Conservation (phyloP, 805 yeast species). For the Wickerhamiella occidentalis region DNA sequence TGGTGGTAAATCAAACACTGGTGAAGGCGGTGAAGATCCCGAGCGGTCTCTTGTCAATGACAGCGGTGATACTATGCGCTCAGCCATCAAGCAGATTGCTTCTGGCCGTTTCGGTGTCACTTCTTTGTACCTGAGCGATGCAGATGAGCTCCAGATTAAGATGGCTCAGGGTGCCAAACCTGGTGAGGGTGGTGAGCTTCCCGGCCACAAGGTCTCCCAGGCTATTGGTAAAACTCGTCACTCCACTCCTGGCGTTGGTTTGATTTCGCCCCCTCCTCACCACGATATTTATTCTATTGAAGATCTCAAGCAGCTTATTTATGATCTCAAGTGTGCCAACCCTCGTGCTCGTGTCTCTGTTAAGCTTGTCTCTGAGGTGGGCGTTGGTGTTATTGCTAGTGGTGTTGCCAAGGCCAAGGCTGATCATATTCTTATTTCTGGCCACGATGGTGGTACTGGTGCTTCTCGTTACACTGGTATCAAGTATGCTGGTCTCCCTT, state of each 20-base stretch:
- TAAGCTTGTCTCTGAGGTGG: constrained; percentile 93
- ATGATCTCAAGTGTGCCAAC: constrained; percentile 91
- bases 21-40: constrained; percentile 99
- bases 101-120: constrained; percentile 98
- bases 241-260: constrained; percentile 92
- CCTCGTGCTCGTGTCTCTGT: constrained; percentile 97
- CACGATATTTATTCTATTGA: constrained; percentile 97
- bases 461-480: constrained; percentile 97
- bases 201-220: constrained; percentile 82
- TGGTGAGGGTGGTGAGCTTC: constrained; percentile 99
- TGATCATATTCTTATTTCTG: constrained; percentile 87
- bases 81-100: constrained; percentile 97
- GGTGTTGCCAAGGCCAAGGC: constrained; percentile 99
- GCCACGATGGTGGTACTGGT: constrained; percentile 99
- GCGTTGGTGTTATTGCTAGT: constrained; percentile 97
- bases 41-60: constrained; percentile 69
- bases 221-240: constrained; percentile 91
- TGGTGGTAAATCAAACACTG: constrained; percentile 96
- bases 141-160: constrained; percentile 94
- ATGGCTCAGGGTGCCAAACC: constrained; percentile 99
- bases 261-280: constrained; percentile 97
- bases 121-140: constrained; percentile 84
- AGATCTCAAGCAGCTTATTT: constrained; percentile 90
- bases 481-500: constrained; percentile 93
- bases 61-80: constrained; percentile 95